These are phyloP conservation scores for Paramarasmius palmivorus DNA, from an alignment of 1,284 basidiomycete genomes.

Conservation along the genomic window DNA sequence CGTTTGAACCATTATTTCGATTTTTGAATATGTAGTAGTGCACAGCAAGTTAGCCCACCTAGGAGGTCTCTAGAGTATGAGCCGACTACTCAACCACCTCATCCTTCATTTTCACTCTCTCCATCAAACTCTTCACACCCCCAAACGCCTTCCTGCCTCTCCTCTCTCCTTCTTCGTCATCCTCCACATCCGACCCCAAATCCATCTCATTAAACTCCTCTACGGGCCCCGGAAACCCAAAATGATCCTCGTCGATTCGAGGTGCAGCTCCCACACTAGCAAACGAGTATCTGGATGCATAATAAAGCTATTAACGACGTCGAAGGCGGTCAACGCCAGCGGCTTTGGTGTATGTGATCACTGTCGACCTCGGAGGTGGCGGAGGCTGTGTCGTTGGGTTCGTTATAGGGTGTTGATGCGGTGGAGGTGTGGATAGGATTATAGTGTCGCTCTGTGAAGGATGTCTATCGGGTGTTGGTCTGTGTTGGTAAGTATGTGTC, in stretches of 20 bases:
- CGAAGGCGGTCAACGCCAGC: conserved; percentile 61
- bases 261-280: conserved; percentile 70
- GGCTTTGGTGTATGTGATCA: conserved; percentile 58
- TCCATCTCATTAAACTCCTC: conserved; percentile 67
- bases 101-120: conserved; percentile 66
- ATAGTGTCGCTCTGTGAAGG: conserved; percentile 70
- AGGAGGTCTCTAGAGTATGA: no score
- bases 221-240: conserved; percentile 76
- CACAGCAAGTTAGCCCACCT: no score
- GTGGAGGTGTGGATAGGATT: conserved; percentile 54
- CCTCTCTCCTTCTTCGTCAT: conserved; percentile 65
- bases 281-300: conserved; percentile 75
- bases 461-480: conserved; percentile 51
- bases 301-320: conserved; percentile 74
- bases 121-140: conserved; percentile 58
- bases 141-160: conserved; percentile 71
- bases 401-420: conserved; percentile 56
- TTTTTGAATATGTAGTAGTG: no score
- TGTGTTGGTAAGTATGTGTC: conserved; percentile 67
- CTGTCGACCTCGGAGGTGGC: conserved; percentile 62
- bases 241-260: conserved; percentile 73
- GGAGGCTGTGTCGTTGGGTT: conserved; percentile 62
- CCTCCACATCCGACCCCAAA: conserved; percentile 48
- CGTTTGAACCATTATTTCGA: no score
- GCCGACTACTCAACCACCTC: no score